Evolutionary conservation across 257 asterid species (phyloP).

Genomic region (Linderniella brevidens): DNA sequence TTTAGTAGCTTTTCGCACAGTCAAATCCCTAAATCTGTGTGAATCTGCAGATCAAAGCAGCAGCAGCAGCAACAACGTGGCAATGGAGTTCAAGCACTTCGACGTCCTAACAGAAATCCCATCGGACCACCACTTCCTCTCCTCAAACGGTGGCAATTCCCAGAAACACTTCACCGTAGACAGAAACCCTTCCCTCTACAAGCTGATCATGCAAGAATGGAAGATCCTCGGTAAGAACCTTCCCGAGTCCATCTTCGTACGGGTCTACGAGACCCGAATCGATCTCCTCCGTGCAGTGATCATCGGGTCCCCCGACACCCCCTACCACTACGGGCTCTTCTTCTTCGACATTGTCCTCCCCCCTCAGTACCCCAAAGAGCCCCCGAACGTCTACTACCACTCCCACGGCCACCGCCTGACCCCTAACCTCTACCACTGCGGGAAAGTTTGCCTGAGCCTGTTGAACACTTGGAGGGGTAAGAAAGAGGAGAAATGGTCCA

Average conservation of each 20-base stretch:
- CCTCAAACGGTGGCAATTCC: too few relatives aligned
- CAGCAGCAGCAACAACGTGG: too few relatives aligned
- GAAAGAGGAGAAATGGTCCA: constrained; percentile 23
- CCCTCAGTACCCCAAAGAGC: constrained; percentile 31
- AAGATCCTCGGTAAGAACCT: constrained; percentile 28
- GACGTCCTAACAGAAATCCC: too few relatives aligned
- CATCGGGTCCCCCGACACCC: constrained; percentile 36
- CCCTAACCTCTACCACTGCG: constrained; percentile 33
- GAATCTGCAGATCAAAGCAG: too few relatives aligned
- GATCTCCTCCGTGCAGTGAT: constrained; percentile 56
- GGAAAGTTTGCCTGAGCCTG: constrained; percentile 38
- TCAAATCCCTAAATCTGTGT: too few relatives aligned
- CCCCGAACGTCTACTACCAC: constrained; percentile 18
- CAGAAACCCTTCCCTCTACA: constrained; percentile 3
- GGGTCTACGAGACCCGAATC: constrained; percentile 29
- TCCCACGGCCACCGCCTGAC: constrained; percentile 35
- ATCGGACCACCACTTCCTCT: too few relatives aligned
- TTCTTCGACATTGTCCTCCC: constrained; percentile 51
- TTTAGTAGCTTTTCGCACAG: too few relatives aligned
- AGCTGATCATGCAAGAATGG: constrained; percentile 40
- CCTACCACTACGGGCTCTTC: constrained; percentile 61
- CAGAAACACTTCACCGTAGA: constrained; percentile 7
- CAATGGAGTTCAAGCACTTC: too few relatives aligned
- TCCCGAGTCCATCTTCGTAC: constrained; percentile 43
- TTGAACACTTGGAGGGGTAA: constrained; percentile 31